A percentile compares a stretch with the other conserved stretches of the same genome.
Evolutionary conservation across 495 filamentous ascomycete species (phyloP).

Genomic region (Penicillium subrubescens): DNA sequence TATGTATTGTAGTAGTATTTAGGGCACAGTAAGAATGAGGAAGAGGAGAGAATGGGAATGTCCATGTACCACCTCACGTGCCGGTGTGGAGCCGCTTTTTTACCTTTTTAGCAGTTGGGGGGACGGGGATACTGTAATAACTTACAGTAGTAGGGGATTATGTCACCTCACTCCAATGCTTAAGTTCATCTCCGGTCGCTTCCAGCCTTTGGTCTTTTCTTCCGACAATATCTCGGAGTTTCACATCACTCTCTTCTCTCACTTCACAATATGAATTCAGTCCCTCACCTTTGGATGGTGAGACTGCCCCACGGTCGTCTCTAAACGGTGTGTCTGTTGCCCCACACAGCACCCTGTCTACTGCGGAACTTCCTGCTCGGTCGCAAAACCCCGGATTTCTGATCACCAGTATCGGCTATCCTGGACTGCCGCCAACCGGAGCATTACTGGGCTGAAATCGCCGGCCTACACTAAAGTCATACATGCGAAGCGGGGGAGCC

Average conservation of each 20-base stretch:
- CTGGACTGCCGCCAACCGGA: conserved; percentile 10
- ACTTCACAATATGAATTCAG: conserved; percentile 3
- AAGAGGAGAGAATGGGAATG: background rate
- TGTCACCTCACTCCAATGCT: conserved; percentile 19
- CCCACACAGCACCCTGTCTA: background rate
- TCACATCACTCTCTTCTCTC: background rate
- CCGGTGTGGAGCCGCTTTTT: background rate
- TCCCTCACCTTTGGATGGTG: background rate
- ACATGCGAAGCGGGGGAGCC: conserved; percentile 25
- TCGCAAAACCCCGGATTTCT: conserved; percentile 21
- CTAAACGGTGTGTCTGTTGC: conserved; percentile 8
- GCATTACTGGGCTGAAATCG: conserved; percentile 1
- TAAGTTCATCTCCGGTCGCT: conserved; percentile 14
- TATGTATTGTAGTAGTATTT: background rate
- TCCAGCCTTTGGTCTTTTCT: conserved; percentile 10
- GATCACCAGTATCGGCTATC: conserved; percentile 3
- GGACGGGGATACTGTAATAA: conserved; percentile 21
- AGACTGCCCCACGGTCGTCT: conserved; percentile 8
- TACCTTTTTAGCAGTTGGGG: background rate
- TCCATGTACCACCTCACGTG: conserved; percentile 5
- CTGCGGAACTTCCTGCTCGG: conserved; percentile 9
- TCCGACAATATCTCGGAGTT: background rate
- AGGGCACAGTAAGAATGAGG: too few species aligned
- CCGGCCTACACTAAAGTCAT: conserved; percentile 2
- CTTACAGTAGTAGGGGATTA: too few species aligned